Percentiles rank a stretch among this genome's conserved stretches.
phyloP scores from a whole-genome alignment of 306 rosid species.

The Begonia loranthoides region DNA sequence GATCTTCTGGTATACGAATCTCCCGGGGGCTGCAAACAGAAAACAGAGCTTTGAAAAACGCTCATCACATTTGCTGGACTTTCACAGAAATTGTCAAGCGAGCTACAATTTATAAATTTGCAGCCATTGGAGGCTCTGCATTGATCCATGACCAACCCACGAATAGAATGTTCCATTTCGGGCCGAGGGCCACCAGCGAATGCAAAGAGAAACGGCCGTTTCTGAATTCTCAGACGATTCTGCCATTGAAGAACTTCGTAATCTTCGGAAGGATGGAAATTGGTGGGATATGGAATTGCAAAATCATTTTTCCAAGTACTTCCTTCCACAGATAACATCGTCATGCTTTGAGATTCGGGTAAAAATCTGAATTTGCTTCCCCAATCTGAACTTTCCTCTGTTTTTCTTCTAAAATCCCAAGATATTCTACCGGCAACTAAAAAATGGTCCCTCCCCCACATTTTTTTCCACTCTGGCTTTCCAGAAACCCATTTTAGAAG shows the following conservation, averaged over 20 bases:
- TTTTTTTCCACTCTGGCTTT: constrained; percentile 45
- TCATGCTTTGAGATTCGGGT: constrained; percentile 66
- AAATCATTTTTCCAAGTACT: constrained; percentile 84
- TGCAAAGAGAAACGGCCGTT: constrained; percentile 40
- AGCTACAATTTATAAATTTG: constrained; percentile 51
- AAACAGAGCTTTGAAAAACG: constrained; percentile 46
- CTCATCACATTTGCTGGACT: constrained; percentile 41
- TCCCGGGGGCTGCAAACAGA: constrained; percentile 80
- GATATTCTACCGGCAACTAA: constrained; percentile 71
- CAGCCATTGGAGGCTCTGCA: constrained; percentile 37
- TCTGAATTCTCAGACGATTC: constrained; percentile 22
- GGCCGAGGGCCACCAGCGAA: constrained; percentile 81
- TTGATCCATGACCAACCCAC: constrained; percentile 53
- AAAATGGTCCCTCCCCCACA: constrained; percentile 91
- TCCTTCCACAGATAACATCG: constrained; percentile 73
- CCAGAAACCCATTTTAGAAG: constrained; percentile 33
- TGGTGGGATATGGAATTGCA: constrained; percentile 78
- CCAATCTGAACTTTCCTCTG: constrained; percentile 47
- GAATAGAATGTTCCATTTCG: constrained; percentile 32
- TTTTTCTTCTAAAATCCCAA: constrained; percentile 81
- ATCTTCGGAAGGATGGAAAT: constrained; percentile 45
- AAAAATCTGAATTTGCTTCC: constrained; percentile 70
- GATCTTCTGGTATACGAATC: constrained; percentile 88
- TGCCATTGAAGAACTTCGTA: constrained; percentile 40
- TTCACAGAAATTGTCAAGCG: constrained; percentile 41